Evolutionary conservation across 179 eudicot species (phyloP).

Genomic region (Patellifolia procumbens): DNA sequence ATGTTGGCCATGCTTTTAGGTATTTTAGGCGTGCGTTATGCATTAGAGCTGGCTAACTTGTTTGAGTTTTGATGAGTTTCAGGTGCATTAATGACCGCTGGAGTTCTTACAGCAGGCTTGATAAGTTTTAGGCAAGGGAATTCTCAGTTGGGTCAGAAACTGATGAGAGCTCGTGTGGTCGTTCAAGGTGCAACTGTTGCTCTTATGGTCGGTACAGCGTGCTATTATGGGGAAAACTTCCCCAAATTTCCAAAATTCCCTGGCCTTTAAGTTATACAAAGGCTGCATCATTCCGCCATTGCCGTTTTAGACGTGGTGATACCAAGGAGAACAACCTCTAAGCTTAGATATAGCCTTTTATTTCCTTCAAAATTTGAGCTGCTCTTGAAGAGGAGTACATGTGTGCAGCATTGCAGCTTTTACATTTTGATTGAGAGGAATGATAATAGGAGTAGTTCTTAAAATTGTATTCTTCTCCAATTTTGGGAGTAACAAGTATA

Average conservation of each 20-base stretch:
- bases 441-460: background rate
- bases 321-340: background rate
- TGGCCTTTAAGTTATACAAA: constrained; percentile 15
- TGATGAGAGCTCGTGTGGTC: constrained; percentile 93
- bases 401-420: constrained; percentile 11
- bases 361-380: background rate
- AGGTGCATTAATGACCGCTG: constrained; percentile 92
- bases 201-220: constrained; percentile 77
- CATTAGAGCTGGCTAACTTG: background rate
- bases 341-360: background rate
- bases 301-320: background rate
- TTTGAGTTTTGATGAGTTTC: constrained; percentile 17
- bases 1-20: background rate
- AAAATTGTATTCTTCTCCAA: background rate
- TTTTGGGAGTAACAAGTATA: background rate
- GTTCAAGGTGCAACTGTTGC: constrained; percentile 94
- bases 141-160: constrained; percentile 74
- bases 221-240: constrained; percentile 73
- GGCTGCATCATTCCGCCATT: background rate
- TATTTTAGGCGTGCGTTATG: background rate
- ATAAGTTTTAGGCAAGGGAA: constrained; percentile 85
- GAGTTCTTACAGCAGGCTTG: constrained; percentile 86
- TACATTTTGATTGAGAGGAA: background rate
- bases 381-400: background rate
- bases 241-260: constrained; percentile 52